phyloP scores from a whole-genome alignment of 805 yeast genomes.

The Schwanniomyces yamadae region DNA sequence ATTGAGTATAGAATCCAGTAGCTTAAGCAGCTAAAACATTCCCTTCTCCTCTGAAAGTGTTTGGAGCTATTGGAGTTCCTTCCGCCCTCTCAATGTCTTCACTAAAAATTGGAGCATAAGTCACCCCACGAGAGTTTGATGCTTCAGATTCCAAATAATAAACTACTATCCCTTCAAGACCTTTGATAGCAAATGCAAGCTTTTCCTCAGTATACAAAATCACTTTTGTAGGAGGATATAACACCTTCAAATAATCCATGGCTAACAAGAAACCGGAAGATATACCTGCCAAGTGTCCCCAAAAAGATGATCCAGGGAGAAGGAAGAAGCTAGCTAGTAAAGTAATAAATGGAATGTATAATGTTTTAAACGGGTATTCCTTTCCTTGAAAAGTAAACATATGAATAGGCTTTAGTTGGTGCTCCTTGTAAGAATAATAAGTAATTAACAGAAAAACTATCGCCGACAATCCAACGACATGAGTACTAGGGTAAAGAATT shows the following conservation, averaged over 20 bases:
- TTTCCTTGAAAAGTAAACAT: conserved; percentile 30
- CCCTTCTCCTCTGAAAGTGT: conserved; percentile 17
- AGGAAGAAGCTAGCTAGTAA: conserved; percentile 50
- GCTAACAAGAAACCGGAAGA: conserved; percentile 64
- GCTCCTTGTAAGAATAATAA: conserved; percentile 54
- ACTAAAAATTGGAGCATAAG: conserved; percentile 28
- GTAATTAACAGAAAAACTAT: conserved; percentile 69
- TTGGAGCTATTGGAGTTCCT: background rate
- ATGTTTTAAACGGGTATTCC: conserved; percentile 54
- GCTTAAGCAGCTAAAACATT: conserved; percentile 19
- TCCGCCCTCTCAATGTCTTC: conserved; percentile 19
- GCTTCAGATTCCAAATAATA: conserved; percentile 65
- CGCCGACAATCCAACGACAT: conserved; percentile 69
- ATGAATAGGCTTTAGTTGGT: conserved; percentile 37
- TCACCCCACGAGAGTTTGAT: conserved; percentile 39
- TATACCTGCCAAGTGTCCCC: conserved; percentile 73
- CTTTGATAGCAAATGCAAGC: conserved; percentile 47
- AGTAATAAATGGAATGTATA: conserved; percentile 52
- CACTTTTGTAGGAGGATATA: conserved; percentile 66
- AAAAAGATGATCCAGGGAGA: conserved; percentile 65
- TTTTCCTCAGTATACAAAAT: conserved; percentile 64
- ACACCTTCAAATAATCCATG: conserved; percentile 51
- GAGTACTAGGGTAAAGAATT: conserved; percentile 49
- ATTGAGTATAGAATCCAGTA: background rate
- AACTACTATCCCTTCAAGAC: conserved; percentile 52